A percentile compares a stretch with the other conserved stretches of the same genome.
Conservation (phyloP, 805 yeast species). For the Metschnikowia anglica region DNA sequence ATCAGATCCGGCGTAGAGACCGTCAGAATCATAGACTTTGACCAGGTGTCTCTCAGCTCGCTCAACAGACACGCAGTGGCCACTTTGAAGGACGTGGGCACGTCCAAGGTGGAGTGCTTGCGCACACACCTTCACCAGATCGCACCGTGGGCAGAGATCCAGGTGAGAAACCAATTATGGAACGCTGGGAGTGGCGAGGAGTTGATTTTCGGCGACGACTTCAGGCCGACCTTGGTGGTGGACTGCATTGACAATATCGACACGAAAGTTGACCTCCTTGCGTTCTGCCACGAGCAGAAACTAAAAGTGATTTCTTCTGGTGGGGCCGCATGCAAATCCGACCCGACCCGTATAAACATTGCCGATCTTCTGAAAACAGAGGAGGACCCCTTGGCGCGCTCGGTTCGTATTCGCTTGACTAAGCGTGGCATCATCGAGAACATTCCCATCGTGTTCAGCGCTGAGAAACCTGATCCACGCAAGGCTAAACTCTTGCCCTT, state of each 20-base stretch:
- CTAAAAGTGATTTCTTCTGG: slow-evolving; percentile 83
- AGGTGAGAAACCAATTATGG: slow-evolving; percentile 78
- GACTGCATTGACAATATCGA: slow-evolving; percentile 97
- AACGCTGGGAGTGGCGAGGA: slow-evolving; percentile 61
- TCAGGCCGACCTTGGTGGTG: slow-evolving; percentile 72
- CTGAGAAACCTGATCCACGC: slow-evolving; percentile 95
- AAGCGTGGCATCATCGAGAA: slow-evolving; percentile 72
- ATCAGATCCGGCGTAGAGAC: slow-evolving; percentile 86
- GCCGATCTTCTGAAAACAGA: slow-evolving; percentile 87
- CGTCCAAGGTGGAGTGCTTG: slow-evolving; percentile 81
- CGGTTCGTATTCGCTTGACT: slow-evolving; percentile 82
- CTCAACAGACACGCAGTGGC: slow-evolving; percentile 95
- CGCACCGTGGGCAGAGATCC: slow-evolving; percentile 94
- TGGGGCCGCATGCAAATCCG: slow-evolving; percentile 97
- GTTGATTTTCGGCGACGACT: slow-evolving; percentile 48
- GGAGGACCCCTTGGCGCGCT: slow-evolving; percentile 89
- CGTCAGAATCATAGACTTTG: slow-evolving; percentile 85
- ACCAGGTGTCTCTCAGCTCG: slow-evolving; percentile 90
- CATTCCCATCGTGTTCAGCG: slow-evolving; percentile 85
- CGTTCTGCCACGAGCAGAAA: slow-evolving; percentile 60
- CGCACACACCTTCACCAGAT: slow-evolving; percentile 63
- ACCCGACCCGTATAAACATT: slow-evolving; percentile 85
- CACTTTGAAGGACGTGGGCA: slow-evolving; percentile 86
- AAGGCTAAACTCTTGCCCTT: slow-evolving; percentile 87
- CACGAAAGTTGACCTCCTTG: slow-evolving; percentile 89